Evolutionary conservation across 257 asterid genomes (phyloP), one percentile per base, ranked within the genome.

Genomic region (Solanum piurae): DNA sequence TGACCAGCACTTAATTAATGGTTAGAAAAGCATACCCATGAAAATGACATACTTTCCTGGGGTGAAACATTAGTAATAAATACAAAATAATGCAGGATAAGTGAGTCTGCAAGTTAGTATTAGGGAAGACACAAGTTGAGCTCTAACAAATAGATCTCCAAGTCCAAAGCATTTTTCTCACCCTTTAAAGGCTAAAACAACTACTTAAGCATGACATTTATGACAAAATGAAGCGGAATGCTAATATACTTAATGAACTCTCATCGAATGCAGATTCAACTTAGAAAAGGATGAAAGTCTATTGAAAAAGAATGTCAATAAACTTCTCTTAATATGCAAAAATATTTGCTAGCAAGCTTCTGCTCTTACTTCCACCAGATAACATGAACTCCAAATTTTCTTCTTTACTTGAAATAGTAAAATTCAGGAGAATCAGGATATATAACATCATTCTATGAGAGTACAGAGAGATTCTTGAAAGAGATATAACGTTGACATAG

Each of bases 71-170:
- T 29, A 29, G 29, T 29, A 29, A 29, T 29, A 29, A 29, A 29
- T 29, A 29, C 29, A 29, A 29, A 29, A 29, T 29, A 29, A 29
- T 29, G 29, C 29, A 29, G 29, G 29, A 29, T 29, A 90, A 84
- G 89, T 40, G 86, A 91, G 88, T 69, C 55, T 44, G 86, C 69
- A 72, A 88, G 18, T 76, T 89, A 46, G 69, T 44, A 27, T 76
- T n/a, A 40, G 13, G 36, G 60, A 75, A n/a, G 36, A 40, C 6
- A 40, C 62, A 40, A 76, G 84, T 23, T 76, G 34, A 38, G 34
- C 27, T 76, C 83, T 33, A 42, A n/a, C 58, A 76, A 76, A 76
- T 37, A n/a, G 16, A 76, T 76, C 83, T 75, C n/a, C 58, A 38
- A 6, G 16, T 37, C 58, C 21, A 40, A 75, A 75, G 83, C 21